Evolutionary conservation across 169 alveolate species (phyloP).

Genomic region (Plasmodium gallinaceum): DNA sequence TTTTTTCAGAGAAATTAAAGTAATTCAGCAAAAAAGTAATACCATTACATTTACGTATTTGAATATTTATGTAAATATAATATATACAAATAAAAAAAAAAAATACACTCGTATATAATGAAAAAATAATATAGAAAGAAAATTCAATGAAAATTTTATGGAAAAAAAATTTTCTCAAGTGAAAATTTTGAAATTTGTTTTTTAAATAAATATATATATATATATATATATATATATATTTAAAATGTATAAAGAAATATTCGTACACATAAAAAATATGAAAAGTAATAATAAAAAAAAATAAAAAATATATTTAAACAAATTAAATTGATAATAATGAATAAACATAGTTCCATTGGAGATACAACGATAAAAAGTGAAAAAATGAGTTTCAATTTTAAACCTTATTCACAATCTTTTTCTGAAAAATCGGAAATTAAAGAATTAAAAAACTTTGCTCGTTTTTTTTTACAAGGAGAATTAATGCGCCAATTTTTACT

Average conservation of each 20-base stretch:
- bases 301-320: background rate
- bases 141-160: no score
- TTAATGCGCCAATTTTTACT: conserved; percentile 62
- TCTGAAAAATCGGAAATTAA: conserved; percentile 37
- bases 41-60: no score
- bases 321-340: conserved; percentile 21
- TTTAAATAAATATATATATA: background rate
- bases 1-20: background rate
- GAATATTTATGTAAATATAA: no score
- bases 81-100: no score
- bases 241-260: background rate
- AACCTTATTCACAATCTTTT: background rate
- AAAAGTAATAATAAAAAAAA: background rate
- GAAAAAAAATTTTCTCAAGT: no score
- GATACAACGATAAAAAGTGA: conserved; percentile 11
- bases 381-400: conserved; percentile 9
- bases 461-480: conserved; percentile 65
- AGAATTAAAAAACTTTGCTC: conserved; percentile 23
- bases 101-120: no score
- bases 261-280: background rate
- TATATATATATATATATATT: background rate
- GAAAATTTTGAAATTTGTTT: no score
- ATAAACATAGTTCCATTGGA: background rate
- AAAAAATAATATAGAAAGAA: no score
- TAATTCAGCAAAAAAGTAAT: no score